A percentile compares a stretch with the other conserved stretches of the same genome.
Conservation (phyloP, 2,329 filamentous ascomycete species). For the Lecanosticta acicola region DNA sequence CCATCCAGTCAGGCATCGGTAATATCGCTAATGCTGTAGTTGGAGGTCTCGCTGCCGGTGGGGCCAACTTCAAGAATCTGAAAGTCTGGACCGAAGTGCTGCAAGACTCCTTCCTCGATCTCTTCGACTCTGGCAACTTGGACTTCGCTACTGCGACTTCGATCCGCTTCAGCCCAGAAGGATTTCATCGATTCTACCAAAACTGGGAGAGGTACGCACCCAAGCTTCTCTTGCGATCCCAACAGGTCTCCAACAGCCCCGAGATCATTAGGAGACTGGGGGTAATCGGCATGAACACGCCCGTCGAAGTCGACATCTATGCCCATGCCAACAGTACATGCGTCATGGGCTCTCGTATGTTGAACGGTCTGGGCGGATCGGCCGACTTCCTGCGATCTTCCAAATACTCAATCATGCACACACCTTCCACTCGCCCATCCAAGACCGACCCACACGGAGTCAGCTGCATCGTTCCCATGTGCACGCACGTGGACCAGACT, state of each 20-base stretch:
- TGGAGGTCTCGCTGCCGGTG: slow-evolving; percentile 66
- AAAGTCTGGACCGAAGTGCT: slow-evolving; percentile 93
- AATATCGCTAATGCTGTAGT: slow-evolving; percentile 93
- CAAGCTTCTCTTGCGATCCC: slow-evolving; percentile 80
- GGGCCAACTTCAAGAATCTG: slow-evolving; percentile 76
- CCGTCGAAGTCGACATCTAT: slow-evolving; percentile 90
- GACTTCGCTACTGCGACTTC: slow-evolving; percentile 88
- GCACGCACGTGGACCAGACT: slow-evolving; percentile 86
- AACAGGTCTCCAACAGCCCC: slow-evolving; percentile 81
- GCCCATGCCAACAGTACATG: slow-evolving; percentile 88
- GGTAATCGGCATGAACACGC: slow-evolving; percentile 92
- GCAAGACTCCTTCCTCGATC: slow-evolving; percentile 86
- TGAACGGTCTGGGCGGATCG: slow-evolving; percentile 76
- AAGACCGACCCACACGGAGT: slow-evolving; percentile 80
- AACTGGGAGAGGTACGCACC: slow-evolving; percentile 74
- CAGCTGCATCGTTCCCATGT: slow-evolving; percentile 87
- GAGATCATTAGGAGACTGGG: slow-evolving; percentile 85
- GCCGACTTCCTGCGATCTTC: slow-evolving; percentile 73
- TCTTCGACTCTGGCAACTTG: slow-evolving; percentile 80
- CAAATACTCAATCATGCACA: slow-evolving; percentile 93
- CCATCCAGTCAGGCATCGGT: slow-evolving; percentile 81
- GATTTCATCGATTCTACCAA: slow-evolving; percentile 86
- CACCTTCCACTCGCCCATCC: slow-evolving; percentile 70
- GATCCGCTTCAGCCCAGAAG: slow-evolving; percentile 84
- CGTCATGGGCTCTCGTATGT: slow-evolving; percentile 82